Percentiles rank a stretch among this genome's conserved stretches.
Conservation (phyloP, 2,329 filamentous ascomycete genomes). For the Microsporum audouinii region DNA sequence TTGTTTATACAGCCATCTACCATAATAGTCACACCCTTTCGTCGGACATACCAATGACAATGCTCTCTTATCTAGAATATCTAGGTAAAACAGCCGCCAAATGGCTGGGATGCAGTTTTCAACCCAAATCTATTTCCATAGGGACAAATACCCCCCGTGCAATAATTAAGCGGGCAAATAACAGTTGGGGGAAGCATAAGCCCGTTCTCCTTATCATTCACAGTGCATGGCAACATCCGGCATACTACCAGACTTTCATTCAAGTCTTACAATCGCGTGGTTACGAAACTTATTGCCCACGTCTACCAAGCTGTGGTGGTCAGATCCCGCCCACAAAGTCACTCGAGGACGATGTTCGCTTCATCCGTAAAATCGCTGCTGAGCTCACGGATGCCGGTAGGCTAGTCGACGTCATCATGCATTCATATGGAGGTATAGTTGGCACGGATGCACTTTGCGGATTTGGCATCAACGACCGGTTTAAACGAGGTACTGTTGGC, state of each 20-base stretch:
- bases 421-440: constrained; percentile 29
- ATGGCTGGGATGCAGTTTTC: background rate
- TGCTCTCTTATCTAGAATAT: background rate
- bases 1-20: background rate
- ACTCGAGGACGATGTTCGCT: constrained; percentile 20
- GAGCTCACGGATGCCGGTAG: constrained; percentile 22
- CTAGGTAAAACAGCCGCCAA: background rate
- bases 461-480: constrained; percentile 19
- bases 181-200: constrained; percentile 8
- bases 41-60: background rate
- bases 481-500: constrained; percentile 21
- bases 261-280: constrained; percentile 22
- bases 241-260: constrained; percentile 19
- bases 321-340: constrained; percentile 11
- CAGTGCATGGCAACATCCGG: constrained; percentile 30
- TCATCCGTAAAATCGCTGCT: constrained; percentile 19
- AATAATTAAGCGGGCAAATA: background rate
- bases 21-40: too few relatives aligned
- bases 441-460: constrained; percentile 22
- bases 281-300: constrained; percentile 17
- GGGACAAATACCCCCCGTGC: background rate
- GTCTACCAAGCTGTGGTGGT: constrained; percentile 11
- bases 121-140: background rate
- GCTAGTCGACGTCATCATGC: constrained; percentile 26
- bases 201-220: constrained; percentile 28